Percentiles rank a stretch among this genome's conserved stretches.
Evolutionary conservation across 2,329 filamentous ascomycete genomes (phyloP).

Genomic region (Fusarium penzigii): DNA sequence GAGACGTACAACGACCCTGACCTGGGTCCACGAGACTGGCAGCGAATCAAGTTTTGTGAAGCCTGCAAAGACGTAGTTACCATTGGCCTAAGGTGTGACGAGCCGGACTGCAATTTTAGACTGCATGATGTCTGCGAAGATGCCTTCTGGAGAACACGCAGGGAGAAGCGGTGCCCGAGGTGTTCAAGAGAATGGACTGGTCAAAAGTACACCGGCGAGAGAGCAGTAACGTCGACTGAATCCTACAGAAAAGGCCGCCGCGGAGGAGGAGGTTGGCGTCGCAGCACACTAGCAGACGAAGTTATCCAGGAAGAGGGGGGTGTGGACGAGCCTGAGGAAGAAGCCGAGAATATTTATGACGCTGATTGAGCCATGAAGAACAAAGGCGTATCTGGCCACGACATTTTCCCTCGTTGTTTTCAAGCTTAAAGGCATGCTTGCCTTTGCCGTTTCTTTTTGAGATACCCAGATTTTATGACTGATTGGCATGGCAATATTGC

Average conservation of each 20-base stretch:
- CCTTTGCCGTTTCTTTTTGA: neutral
- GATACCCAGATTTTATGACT: conserved; percentile 24
- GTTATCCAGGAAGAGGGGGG: conserved; percentile 33
- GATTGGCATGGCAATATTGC: too few relatives aligned
- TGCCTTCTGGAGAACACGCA: conserved; percentile 69
- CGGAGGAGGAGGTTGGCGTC: conserved; percentile 33
- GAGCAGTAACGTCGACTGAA: conserved; percentile 55
- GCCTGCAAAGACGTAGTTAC: conserved; percentile 92
- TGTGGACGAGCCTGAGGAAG: conserved; percentile 27
- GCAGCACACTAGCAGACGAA: conserved; percentile 37
- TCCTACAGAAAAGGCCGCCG: conserved; percentile 48
- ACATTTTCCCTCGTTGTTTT: too few relatives aligned
- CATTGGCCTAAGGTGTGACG: conserved; percentile 73
- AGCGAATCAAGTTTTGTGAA: conserved; percentile 82
- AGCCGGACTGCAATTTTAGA: conserved; percentile 66
- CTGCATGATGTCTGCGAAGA: conserved; percentile 77
- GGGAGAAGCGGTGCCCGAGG: conserved; percentile 64
- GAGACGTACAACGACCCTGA: conserved; percentile 83
- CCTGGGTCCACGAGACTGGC: conserved; percentile 59
- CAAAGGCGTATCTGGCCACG: neutral
- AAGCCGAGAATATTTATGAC: conserved; percentile 18
- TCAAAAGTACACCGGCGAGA: conserved; percentile 55
- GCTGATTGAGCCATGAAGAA: conserved; percentile 10
- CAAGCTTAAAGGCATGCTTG: too few relatives aligned
- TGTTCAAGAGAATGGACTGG: conserved; percentile 55